These are phyloP conservation scores for Silene noctiflora DNA, from an alignment of 179 eudicot species.

Conservation along the genomic window DNA sequence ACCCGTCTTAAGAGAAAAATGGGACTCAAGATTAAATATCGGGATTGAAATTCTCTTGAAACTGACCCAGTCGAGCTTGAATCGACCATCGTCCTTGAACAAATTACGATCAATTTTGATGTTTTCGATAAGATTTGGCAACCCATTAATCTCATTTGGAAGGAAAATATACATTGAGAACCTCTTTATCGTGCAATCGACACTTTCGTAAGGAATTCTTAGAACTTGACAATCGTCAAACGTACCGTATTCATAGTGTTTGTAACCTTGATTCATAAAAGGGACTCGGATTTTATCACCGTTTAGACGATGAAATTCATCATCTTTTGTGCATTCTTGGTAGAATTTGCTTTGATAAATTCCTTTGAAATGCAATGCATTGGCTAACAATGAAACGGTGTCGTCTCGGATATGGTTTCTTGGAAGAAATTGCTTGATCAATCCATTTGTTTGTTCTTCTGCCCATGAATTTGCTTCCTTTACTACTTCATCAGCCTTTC, in stretches of 20 bases:
- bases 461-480: conserved; percentile 12
- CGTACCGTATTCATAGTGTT: not conserved
- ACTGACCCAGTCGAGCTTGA: not conserved
- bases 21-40: not conserved
- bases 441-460: not conserved
- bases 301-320: not conserved
- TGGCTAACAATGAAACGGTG: not conserved
- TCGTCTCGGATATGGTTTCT: not conserved
- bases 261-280: not conserved
- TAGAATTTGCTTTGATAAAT: not conserved
- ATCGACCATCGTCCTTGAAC: not conserved
- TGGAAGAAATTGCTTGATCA: not conserved
- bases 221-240: conserved; percentile 6
- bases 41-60: not conserved
- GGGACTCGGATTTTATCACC: conserved; percentile 2
- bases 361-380: conserved; percentile 15
- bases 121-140: not conserved
- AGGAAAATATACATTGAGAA: conserved; percentile 16
- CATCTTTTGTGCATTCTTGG: not conserved
- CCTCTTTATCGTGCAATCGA: no score
- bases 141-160: not conserved
- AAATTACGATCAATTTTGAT: not conserved
- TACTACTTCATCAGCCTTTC: conserved; percentile 8
- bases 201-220: not conserved
- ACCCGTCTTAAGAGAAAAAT: not conserved